Base-by-base conservation (phyloP, 169 alveolate species). In the Babesia gibsoni region DNA sequence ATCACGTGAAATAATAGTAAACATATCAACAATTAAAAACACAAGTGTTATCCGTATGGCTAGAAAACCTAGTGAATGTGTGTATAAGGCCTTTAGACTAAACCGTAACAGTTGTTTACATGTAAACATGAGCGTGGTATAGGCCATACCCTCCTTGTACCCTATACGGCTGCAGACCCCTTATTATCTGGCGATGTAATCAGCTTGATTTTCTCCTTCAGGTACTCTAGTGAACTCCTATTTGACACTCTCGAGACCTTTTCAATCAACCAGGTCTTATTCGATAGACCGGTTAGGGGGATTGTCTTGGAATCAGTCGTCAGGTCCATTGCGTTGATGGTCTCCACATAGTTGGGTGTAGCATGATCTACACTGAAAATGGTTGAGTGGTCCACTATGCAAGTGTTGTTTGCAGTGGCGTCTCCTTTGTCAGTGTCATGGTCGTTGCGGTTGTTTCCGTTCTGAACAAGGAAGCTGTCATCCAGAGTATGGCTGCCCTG, bases 201-300 rank as follows among this genome's bases (percentile, higher is more conserved):
- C 39, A 42, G 33, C 72, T 35, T 79, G 10, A 79, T 79, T 42
- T 69, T 79, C 41, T 79, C 88, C 65, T 59, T 14, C 12, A 79
- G 88, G 37, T 53, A 39, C 29, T 63, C 67, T 7, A 79, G 73
- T 8, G 79, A 63, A 32, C 69, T 83, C 46, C 67, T 41, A 52
- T 66, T 79, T n/a, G 88, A 79, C 29, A 46, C 48, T 42, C 88
- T 57, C 0, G 83, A 58, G 4, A 79, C 88, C 57, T 42, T 61
- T 4, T 79, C 79, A 2, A 65, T 18, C 12, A 79, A 67, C 88
- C 88, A 79, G 27, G 29, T 79, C 37, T 70, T 79, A 23, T 50
- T 48, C 12, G 68, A 59, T 41, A 27, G 27, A 12, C 37, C 3
- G 16, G 18, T 14, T 14, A 36, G 32, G 41, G 18, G 52, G 29